Evolutionary conservation across 2,329 filamentous ascomycete species (phyloP).

Genomic region (Penicillium sp.): DNA sequence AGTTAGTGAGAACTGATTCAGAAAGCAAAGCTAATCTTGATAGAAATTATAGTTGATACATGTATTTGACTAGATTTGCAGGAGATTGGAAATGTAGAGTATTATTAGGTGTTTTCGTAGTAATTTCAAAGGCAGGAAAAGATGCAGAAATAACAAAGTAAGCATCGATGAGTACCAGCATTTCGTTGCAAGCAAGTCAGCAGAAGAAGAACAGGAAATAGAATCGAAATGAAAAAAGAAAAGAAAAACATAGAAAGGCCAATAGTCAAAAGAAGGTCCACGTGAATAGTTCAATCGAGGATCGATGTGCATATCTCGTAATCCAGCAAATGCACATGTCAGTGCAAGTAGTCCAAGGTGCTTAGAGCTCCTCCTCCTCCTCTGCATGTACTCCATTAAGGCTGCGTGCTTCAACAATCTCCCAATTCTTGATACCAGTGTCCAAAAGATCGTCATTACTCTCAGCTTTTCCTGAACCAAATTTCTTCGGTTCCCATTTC

Average conservation of each 20-base stretch:
- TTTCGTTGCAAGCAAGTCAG: too few species aligned
- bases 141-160: background rate
- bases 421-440: constrained; percentile 22
- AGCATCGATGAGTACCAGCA: too few species aligned
- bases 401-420: constrained; percentile 17
- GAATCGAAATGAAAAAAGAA: background rate
- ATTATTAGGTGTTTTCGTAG: background rate
- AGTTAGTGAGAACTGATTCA: too few species aligned
- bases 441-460: constrained; percentile 29
- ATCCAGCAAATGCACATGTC: background rate
- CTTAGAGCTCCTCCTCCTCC: constrained; percentile 19
- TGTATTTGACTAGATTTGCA: background rate
- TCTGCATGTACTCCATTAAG: constrained; percentile 17
- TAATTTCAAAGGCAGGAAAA: background rate
- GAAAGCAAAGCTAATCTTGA: too few species aligned
- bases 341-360: background rate
- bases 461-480: constrained; percentile 46
- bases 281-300: too few species aligned
- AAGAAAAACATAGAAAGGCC: background rate
- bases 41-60: background rate
- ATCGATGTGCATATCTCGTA: too few species aligned
- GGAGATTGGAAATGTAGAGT: background rate
- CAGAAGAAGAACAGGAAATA: background rate
- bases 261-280: background rate
- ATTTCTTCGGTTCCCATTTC: constrained; percentile 46